Evolutionary conservation across 257 asterid species (phyloP).

Genomic region (Solanum neorickii): DNA sequence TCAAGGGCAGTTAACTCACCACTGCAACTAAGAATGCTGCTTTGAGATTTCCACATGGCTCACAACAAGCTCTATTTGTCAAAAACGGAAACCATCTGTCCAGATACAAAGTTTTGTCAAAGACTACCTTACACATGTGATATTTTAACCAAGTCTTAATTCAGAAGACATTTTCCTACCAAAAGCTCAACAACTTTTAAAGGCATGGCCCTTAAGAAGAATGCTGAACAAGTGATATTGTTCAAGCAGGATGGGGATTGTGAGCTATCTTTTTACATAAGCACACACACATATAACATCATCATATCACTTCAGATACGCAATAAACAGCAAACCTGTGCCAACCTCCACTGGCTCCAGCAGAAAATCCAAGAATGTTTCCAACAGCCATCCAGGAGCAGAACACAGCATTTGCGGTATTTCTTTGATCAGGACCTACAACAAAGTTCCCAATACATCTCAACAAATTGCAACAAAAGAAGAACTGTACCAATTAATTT

Average conservation of each 20-base stretch:
- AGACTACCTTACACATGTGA: neutral
- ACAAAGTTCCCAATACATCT: slow-evolving; percentile 1
- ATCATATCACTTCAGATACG: neutral
- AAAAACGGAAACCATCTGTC: slow-evolving; percentile 96
- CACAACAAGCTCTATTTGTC: slow-evolving; percentile 93
- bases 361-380: slow-evolving; percentile 92
- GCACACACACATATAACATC: neutral
- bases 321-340: slow-evolving; percentile 49
- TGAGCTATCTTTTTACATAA: neutral
- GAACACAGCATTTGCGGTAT: slow-evolving; percentile 89
- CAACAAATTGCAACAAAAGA: neutral
- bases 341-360: slow-evolving; percentile 98
- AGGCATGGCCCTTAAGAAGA: neutral
- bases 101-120: slow-evolving; percentile 3
- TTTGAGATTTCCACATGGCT: slow-evolving; percentile 96
- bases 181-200: neutral
- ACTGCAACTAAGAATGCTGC: slow-evolving; percentile 98
- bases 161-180: neutral
- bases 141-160: neutral
- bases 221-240: neutral
- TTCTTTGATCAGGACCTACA: slow-evolving; percentile 94
- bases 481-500: neutral
- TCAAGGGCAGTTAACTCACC: slow-evolving; percentile 46
- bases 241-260: neutral
- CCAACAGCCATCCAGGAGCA: slow-evolving; percentile 99